Evolutionary conservation across 2,329 filamentous ascomycete species (phyloP), one percentile per base, ranked within the genome.

Genomic region (Talaromyces sp.): DNA sequence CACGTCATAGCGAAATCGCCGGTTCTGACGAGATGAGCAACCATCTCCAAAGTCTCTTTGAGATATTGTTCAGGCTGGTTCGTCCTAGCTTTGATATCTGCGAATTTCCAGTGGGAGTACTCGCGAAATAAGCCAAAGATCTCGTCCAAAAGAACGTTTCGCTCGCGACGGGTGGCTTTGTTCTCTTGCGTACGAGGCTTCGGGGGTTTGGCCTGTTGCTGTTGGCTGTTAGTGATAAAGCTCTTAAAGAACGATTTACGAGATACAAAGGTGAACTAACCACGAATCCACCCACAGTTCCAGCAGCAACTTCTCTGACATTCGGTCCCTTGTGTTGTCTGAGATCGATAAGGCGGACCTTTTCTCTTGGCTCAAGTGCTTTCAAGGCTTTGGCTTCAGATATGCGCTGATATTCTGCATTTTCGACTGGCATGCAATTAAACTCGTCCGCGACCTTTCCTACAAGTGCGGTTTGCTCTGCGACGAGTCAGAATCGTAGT

Each of bases 101-200:
- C 92, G 80, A 97, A 89, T n/a, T 89, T 86, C 92, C 93, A 99
- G 75, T 94, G 97, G 66, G 87, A 86, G 80, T 89, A 96, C 67
- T 88, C 80, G 58, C 87, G 84, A 84, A 97, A 99, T 70, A 87
- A 88, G 51, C 82, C 77, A 78, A 93, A 91, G 61, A 99, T 86
- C 63, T 84, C 82, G 75, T 97, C 92, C 75, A 96, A 77, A 62
- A 99, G 85, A 67, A 94, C 88, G 79, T 91, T 88, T 73, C 92
- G 86, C 45, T 91, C 87, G 75, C 97, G 92, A 75, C 94, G 92
- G 35, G 90, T 89, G 28, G 89, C 88, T 78, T 97, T 97, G 75
- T 90, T 87, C 66, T 89, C 87, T 71, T 84, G 82, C 5, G 83
- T 77, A 66, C 75, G 73, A 63, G 69, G 61, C 61, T 76, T 75